These are phyloP conservation scores for Colletotrichum paranaense DNA, from an alignment of 2,329 filamentous ascomycete genomes.

Conservation along the genomic window DNA sequence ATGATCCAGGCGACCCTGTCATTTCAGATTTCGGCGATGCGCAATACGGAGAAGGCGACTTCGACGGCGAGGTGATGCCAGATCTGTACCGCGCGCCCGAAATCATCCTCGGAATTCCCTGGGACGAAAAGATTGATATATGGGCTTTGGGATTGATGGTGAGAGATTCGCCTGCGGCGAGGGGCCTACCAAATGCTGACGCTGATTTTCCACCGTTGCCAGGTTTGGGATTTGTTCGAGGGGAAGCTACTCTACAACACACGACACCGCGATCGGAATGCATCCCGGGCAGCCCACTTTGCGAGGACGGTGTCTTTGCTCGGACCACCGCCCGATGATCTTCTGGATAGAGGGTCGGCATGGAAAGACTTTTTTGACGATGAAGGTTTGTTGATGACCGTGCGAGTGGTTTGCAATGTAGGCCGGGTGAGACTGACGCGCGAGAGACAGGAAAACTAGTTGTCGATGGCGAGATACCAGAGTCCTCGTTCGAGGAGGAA, in stretches of 20 bases:
- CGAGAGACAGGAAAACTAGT: constrained; percentile 17
- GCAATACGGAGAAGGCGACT: constrained; percentile 37
- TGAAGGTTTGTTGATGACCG: constrained; percentile 30
- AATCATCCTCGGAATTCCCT: constrained; percentile 47
- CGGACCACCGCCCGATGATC: constrained; percentile 47
- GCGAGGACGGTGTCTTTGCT: constrained; percentile 51
- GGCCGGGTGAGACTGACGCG: not conserved
- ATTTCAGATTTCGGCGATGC: constrained; percentile 47
- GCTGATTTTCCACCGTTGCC: too few species aligned
- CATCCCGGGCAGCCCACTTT: constrained; percentile 43
- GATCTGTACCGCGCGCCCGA: constrained; percentile 48
- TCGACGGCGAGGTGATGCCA: constrained; percentile 46
- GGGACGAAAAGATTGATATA: constrained; percentile 48
- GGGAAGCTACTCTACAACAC: constrained; percentile 42
- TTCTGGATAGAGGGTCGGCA: constrained; percentile 45
- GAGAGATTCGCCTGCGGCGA: not conserved
- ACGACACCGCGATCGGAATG: constrained; percentile 35
- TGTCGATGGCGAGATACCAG: constrained; percentile 14
- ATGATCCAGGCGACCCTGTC: constrained; percentile 38
- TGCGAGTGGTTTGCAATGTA: not conserved
- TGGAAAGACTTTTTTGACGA: constrained; percentile 39
- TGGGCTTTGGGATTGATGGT: constrained; percentile 39
- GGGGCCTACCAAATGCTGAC: not conserved
- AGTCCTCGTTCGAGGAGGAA: constrained; percentile 29
- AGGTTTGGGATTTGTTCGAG: constrained; percentile 49